Evolutionary conservation across 1,284 basidiomycete species (phyloP), one percentile per base, ranked within the genome.

Genomic region (Boletus mariae): DNA sequence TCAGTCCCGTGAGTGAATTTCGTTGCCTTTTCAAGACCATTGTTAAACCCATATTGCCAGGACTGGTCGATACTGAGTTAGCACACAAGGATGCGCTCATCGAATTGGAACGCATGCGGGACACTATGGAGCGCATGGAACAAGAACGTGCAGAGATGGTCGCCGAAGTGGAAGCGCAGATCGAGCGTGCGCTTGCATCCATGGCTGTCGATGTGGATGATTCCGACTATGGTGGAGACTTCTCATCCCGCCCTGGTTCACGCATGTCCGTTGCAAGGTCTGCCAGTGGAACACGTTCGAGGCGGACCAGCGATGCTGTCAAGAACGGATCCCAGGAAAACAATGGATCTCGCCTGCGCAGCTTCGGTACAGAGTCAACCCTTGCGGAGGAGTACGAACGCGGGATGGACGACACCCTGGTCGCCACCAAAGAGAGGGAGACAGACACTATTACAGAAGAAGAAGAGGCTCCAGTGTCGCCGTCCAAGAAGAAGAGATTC

Each of bases 101-200:
- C 17, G 90, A 92, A 70, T 74, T 92, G 41, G 78, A 85, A 59
- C 71, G 73, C 55, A 92, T 92, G 90, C 80, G 79, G 54, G 77
- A 81, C 13, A 81, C 79, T 6, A 92, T 92, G 88, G 87, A 90
- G 52, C 82, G 73, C 64, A 91, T 92, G 90, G 89, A 92, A 66
- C 74, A 81, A 57, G 89, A 92, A 68, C 86, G 90, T 49, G 81
- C 84, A 34, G 85, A 89, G 63, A 91, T 92, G 88, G 86, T 92
- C 45, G 88, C 87, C 12, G 89, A 92, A 71, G 89, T 92, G 25
- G 89, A 92, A 67, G 87, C 87, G 26, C 89, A 92, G 72, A 92
- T 92, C 62, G 89, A 92, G 68, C 79, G 85, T 54, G 90, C 90
- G 3, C 75, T 92, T 45, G 85, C 80, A 29, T 88, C 86, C 17